Evolutionary conservation across 2,329 filamentous ascomycete genomes (phyloP), one percentile per base, ranked within the genome.

Genomic region (Lasiodiplodia gonubiensis): DNA sequence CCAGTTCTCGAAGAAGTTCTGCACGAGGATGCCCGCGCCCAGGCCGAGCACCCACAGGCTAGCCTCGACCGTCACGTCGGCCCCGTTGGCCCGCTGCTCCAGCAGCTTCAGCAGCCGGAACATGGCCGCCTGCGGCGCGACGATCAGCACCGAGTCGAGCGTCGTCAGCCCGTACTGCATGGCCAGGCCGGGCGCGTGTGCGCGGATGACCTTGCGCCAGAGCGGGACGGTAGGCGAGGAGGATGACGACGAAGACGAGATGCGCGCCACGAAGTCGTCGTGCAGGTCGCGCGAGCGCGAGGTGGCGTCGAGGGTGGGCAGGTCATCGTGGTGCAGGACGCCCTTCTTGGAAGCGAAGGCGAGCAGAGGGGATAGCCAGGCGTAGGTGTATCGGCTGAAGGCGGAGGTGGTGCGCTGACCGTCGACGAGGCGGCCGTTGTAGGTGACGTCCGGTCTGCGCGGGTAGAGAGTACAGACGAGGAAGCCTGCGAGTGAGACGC

Each of bases 21-120:
- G 49, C 23, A 67, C 37, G 14, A 67, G 21, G 23, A 89, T 88
- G 27, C 86, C 81, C 0, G 87, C 72, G 4, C 88, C 88, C 42
- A 94, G 83, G 57, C 83, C 86, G 30, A 89, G 74, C 1, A 93
- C 89, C 83, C 91, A 89, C n/a, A 86, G 75, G 88, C 89, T 92
- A 0, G 89, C 85, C 42, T 86, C 82, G 0, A 83, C 73, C 2
- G 83, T 80, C 11, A 86, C 79, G 21, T 80, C 73, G 21, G 82
- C 76, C 4, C 80, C 42, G 42, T 46, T 46, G 12, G 42, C 77
- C 14, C 86, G 83, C 16, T 74, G 76, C 76, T 94, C 91, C 10
- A 94, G 82, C 1, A 86, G 83, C 39, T 82, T 83, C 23, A 94
- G 83, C 14, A 94, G 85, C 55, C 86, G 85, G 67, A 89, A 83